Evolutionary conservation across 345 rosid species (phyloP).

Genomic region (Acer saccharum): DNA sequence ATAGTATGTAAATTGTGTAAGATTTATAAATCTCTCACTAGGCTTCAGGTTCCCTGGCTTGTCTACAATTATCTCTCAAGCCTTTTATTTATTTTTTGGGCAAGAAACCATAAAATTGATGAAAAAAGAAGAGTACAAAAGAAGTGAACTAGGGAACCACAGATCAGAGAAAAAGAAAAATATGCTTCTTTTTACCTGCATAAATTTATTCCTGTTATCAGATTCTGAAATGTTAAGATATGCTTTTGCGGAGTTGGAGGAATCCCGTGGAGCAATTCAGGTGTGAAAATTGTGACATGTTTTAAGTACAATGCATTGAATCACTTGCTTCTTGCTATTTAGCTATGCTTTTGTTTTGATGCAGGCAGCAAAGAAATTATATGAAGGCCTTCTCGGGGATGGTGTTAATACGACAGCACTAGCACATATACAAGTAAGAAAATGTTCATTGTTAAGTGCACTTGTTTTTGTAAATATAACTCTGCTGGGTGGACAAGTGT

Average conservation of each 20-base stretch:
- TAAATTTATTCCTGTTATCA: slow-evolving; percentile 30
- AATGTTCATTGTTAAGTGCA: slow-evolving; percentile 1
- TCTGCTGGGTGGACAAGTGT: background rate
- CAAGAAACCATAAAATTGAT: background rate
- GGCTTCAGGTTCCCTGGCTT: background rate
- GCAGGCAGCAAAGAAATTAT: slow-evolving; percentile 84
- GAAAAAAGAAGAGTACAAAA: background rate
- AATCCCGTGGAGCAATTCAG: slow-evolving; percentile 85
- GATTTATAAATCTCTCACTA: background rate
- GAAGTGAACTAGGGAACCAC: background rate
- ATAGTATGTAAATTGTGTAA: background rate
- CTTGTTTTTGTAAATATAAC: slow-evolving; percentile 5
- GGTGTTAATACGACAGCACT: slow-evolving; percentile 60
- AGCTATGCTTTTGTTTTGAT: slow-evolving; percentile 32
- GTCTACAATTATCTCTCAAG: background rate
- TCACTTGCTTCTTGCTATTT: slow-evolving; percentile 16
- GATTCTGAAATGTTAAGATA: slow-evolving; percentile 88
- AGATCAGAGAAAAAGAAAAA: background rate
- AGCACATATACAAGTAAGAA: slow-evolving; percentile 84
- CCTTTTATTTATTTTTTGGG: slow-evolving; percentile 6
- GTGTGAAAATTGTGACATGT: slow-evolving; percentile 32
- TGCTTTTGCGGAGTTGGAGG: slow-evolving; percentile 96
- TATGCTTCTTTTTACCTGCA: background rate
- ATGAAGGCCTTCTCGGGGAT: slow-evolving; percentile 73
- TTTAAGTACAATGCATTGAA: background rate